phyloP scores from a whole-genome alignment of 805 yeast genomes.

The Yarrowia phangngaensis region DNA sequence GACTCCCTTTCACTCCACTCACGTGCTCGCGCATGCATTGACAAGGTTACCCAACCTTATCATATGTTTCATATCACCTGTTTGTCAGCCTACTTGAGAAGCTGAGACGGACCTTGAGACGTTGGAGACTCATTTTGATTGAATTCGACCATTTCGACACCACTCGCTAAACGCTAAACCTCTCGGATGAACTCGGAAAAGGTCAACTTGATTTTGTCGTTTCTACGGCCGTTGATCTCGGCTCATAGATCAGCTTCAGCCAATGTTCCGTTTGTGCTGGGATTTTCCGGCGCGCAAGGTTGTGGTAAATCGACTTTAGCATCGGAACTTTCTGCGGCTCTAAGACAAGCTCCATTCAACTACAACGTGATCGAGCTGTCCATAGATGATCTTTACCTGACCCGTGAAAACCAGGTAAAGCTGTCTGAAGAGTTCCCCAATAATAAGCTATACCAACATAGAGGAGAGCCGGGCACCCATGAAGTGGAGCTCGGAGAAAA shows the following conservation, averaged over 20 bases:
- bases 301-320: constrained; percentile 41
- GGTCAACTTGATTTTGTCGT: constrained; percentile 13
- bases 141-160: too few species aligned
- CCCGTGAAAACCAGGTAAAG: constrained; percentile 54
- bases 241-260: constrained; percentile 19
- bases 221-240: constrained; percentile 18
- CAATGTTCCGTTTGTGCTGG: constrained; percentile 33
- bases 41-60: too few species aligned
- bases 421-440: constrained; percentile 44
- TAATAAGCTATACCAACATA: constrained; percentile 61
- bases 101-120: too few species aligned
- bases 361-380: constrained; percentile 49
- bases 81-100: too few species aligned
- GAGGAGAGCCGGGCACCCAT: constrained; percentile 95
- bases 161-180: too few species aligned
- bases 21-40: too few species aligned
- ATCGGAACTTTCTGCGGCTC: constrained; percentile 32
- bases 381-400: constrained; percentile 81
- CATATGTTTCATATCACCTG: too few species aligned
- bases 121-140: too few species aligned
- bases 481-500: constrained; percentile 50
- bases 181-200: constrained; percentile 24
- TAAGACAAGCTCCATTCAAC: constrained; percentile 39
- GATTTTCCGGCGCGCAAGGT: constrained; percentile 42
- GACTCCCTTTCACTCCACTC: too few species aligned